A percentile compares a stretch with the other conserved stretches of the same genome.
These are phyloP conservation scores for Triticum monococcum DNA, from an alignment of 176 grass and related monocot genomes.

Conservation along the genomic window DNA sequence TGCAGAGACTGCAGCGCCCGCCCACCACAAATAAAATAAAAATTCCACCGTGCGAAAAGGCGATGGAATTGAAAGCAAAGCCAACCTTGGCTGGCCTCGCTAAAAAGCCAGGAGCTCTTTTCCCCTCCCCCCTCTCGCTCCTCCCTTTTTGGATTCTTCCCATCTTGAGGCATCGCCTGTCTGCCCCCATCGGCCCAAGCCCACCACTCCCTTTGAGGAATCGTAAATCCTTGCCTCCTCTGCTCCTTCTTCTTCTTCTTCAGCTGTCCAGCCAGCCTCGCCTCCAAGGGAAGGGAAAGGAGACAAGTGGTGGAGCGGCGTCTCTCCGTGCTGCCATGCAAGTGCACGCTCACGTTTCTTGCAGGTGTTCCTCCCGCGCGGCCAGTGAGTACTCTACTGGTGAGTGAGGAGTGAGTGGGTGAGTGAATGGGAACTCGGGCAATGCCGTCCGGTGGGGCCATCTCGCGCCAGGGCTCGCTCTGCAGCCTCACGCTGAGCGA, in stretches of 20 bases:
- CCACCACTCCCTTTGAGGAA: constrained; percentile 41
- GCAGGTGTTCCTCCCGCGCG: constrained; percentile 2
- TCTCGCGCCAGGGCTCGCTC: constrained; percentile 58
- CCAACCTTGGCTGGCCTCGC: constrained; percentile 29
- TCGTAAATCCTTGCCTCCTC: constrained; percentile 32
- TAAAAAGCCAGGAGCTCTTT: constrained; percentile 3
- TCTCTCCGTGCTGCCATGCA: not conserved
- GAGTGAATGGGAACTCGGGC: constrained; percentile 55
- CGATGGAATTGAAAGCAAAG: constrained; percentile 16
- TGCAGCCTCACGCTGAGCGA: constrained; percentile 71
- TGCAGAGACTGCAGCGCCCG: not conserved
- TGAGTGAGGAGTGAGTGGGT: not conserved
- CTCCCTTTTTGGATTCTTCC: constrained; percentile 39
- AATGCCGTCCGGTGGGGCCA: constrained; percentile 53
- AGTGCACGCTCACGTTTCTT: not conserved
- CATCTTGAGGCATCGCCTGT: constrained; percentile 25
- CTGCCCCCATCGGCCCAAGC: constrained; percentile 49
- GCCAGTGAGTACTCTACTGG: not conserved
- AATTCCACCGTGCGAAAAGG: constrained; percentile 18
- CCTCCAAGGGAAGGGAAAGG: constrained; percentile 11
- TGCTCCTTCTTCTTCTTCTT: not conserved
- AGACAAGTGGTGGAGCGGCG: not conserved
- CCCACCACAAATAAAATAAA: not conserved
- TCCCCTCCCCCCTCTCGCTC: not conserved
- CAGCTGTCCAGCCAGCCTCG: not conserved